Evolutionary conservation across 768 basidiomycete genomes (phyloP).

Genomic region (Psilocybe tampanensis): DNA sequence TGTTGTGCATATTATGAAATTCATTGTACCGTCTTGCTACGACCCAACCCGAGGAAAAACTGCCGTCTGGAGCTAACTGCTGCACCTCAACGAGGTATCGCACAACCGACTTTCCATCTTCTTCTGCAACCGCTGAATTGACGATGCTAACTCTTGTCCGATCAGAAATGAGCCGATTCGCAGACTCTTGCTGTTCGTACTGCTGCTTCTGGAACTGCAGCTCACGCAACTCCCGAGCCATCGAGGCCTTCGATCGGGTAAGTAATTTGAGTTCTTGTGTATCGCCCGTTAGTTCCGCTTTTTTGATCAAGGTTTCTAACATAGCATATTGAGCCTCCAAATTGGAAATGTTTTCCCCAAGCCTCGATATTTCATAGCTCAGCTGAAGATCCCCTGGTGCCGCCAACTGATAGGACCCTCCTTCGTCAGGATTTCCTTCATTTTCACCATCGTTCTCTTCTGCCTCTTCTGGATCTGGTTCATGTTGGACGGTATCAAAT

Average conservation of each 20-base stretch:
- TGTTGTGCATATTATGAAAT: constrained; percentile 87
- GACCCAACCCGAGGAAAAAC: constrained; percentile 87
- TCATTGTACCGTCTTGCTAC: constrained; percentile 94
- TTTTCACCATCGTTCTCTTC: constrained; percentile 20
- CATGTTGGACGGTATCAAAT: constrained; percentile 14
- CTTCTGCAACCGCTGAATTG: constrained; percentile 79
- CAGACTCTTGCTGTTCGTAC: constrained; percentile 93
- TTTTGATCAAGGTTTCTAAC: constrained; percentile 87
- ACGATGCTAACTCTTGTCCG: constrained; percentile 86
- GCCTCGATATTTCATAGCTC: constrained; percentile 80
- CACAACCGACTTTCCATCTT: constrained; percentile 88
- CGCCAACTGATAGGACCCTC: constrained; percentile 69
- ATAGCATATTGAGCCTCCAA: constrained; percentile 81
- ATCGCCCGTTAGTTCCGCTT: constrained; percentile 93
- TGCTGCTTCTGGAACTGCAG: constrained; percentile 89
- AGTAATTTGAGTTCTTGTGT: constrained; percentile 84
- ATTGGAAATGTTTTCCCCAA: constrained; percentile 74
- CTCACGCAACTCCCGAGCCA: constrained; percentile 82
- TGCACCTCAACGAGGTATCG: constrained; percentile 92
- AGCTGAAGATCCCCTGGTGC: constrained; percentile 90
- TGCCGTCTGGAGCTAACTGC: constrained; percentile 80
- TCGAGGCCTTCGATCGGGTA: constrained; percentile 76
- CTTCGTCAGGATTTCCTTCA: constrained; percentile 30
- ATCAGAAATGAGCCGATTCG: constrained; percentile 82
- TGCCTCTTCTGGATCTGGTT: constrained; percentile 18